Percentiles rank a stretch among this genome's conserved stretches.
phyloP scores from a whole-genome alignment of 148 eudicot species.

The Hydrangea macrophylla region DNA sequence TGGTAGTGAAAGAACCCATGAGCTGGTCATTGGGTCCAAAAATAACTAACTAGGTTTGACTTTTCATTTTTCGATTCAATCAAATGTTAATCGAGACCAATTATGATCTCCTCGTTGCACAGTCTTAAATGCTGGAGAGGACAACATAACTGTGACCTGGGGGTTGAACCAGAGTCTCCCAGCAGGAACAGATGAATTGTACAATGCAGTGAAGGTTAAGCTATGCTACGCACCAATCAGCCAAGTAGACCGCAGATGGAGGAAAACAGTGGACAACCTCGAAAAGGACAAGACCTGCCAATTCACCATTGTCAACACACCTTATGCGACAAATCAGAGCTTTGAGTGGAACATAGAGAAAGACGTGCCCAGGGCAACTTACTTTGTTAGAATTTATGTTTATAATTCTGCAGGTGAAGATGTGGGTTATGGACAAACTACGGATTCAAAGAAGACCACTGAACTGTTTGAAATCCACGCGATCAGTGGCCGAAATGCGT shows the following conservation, averaged over 20 bases:
- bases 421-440: constrained; percentile 32
- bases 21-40: no score
- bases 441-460: constrained; percentile 14
- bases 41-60: no score
- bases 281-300: constrained; percentile 38
- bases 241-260: constrained; percentile 30
- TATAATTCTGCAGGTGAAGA: constrained; percentile 13
- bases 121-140: constrained; percentile 15
- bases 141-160: constrained; percentile 28
- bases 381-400: constrained; percentile 30
- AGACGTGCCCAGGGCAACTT: constrained; percentile 30
- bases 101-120: not conserved
- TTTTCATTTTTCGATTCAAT: no score
- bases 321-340: constrained; percentile 11
- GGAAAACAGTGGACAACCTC: constrained; percentile 25
- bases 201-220: constrained; percentile 27
- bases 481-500: constrained; percentile 29
- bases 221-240: constrained; percentile 38
- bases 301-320: constrained; percentile 14
- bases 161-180: constrained; percentile 16
- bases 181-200: constrained; percentile 21
- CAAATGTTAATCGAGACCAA: no score
- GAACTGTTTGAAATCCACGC: constrained; percentile 29
- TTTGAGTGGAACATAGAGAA: constrained; percentile 18
- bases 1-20: no score